Evolutionary conservation across 768 basidiomycete genomes (phyloP).

Genomic region (Naganishia antarctica): DNA sequence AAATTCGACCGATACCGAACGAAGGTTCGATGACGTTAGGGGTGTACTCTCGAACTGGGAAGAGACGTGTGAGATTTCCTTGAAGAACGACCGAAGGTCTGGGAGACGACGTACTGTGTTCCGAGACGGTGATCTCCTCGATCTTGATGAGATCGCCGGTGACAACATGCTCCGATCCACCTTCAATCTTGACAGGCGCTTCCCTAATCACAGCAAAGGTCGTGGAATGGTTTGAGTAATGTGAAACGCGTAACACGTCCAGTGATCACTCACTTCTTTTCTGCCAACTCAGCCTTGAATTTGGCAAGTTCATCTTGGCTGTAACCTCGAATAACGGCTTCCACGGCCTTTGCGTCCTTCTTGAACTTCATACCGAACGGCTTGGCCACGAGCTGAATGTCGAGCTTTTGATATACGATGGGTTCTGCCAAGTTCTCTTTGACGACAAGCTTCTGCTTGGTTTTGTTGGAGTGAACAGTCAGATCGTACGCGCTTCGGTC

Average conservation of each 20-base stretch:
- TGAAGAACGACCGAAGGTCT: background rate
- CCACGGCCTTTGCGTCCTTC: slow-evolving; percentile 66
- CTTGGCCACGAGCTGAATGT: slow-evolving; percentile 81
- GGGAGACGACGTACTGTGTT: slow-evolving; percentile 57
- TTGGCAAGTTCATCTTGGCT: slow-evolving; percentile 62
- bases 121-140: slow-evolving; percentile 77
- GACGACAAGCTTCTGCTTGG: slow-evolving; percentile 79
- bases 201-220: slow-evolving; percentile 1
- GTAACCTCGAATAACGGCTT: slow-evolving; percentile 54
- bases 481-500: slow-evolving; percentile 97
- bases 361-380: slow-evolving; percentile 81
- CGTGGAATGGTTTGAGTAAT: slow-evolving; percentile 49
- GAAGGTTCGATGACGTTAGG: slow-evolving; percentile 99
- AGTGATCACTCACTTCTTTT: slow-evolving; percentile 22
- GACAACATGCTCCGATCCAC: slow-evolving; percentile 61
- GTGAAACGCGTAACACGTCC: slow-evolving; percentile 55
- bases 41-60: slow-evolving; percentile 80
- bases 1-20: slow-evolving; percentile 91
- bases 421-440: slow-evolving; percentile 80
- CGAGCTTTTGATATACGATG: slow-evolving; percentile 70
- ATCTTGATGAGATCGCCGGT: slow-evolving; percentile 71
- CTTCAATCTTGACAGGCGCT: slow-evolving; percentile 58
- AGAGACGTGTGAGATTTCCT: slow-evolving; percentile 26
- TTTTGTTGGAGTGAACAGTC: slow-evolving; percentile 76
- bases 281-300: slow-evolving; percentile 64